phyloP scores from a whole-genome alignment of 371 early-diverging fungal genomes.

The Nematocida ironsii region DNA sequence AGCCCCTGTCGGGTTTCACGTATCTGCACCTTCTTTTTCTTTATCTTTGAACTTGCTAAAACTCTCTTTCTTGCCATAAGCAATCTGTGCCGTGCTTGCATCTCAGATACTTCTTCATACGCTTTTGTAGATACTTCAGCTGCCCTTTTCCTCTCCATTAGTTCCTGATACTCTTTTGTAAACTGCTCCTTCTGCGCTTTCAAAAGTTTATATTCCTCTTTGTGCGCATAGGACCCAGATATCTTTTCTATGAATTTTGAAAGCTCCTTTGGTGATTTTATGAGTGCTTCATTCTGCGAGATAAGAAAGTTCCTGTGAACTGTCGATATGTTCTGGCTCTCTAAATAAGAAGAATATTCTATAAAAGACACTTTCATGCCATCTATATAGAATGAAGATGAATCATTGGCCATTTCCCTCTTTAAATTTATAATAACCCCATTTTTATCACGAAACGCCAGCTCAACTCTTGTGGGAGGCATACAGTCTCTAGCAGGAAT shows the following conservation, averaged over 20 bases:
- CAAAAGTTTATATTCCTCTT: slow-evolving; percentile 61
- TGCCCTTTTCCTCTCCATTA: slow-evolving; percentile 56
- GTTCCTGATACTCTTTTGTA: slow-evolving; percentile 53
- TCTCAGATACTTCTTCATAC: slow-evolving; percentile 45
- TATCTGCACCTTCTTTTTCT: slow-evolving; percentile 3
- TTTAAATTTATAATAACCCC: slow-evolving; percentile 17
- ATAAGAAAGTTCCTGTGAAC: slow-evolving; percentile 93
- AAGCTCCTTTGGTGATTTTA: slow-evolving; percentile 86
- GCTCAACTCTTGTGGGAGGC: slow-evolving; percentile 3
- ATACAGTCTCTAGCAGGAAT: slow-evolving; percentile 6
- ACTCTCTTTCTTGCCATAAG: slow-evolving; percentile 31
- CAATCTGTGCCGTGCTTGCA: slow-evolving; percentile 49
- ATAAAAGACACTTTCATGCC: slow-evolving; percentile 73
- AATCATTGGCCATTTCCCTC: slow-evolving; percentile 30
- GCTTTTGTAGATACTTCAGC: slow-evolving; percentile 54
- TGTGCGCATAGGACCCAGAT: slow-evolving; percentile 74
- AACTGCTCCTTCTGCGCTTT: slow-evolving; percentile 14
- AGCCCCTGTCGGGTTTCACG: neutral
- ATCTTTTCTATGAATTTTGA: slow-evolving; percentile 87
- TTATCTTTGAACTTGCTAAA: slow-evolving; percentile 3
- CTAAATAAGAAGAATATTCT: slow-evolving; percentile 77
- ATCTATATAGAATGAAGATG: slow-evolving; percentile 76
- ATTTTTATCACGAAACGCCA: slow-evolving; percentile 18
- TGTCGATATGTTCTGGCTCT: slow-evolving; percentile 81
- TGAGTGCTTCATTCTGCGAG: slow-evolving; percentile 86